Base-by-base conservation (phyloP, 2,329 filamentous ascomycete species). In the Xylariaceae sp. region DNA sequence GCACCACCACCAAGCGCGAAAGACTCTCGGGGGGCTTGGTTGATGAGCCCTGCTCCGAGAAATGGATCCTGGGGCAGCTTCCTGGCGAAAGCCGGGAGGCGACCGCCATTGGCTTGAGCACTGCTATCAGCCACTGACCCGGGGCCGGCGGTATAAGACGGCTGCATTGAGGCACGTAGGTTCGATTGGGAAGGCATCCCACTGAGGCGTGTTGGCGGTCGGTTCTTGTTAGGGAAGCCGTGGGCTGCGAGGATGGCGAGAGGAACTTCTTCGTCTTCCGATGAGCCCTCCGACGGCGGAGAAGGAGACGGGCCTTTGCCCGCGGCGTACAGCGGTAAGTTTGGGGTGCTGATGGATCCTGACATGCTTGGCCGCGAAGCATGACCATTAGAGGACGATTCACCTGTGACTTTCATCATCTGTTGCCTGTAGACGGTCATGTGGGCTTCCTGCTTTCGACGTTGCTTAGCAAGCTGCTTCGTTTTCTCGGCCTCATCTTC, bases 371-470 rank as follows among this genome's bases (percentile, higher is more conserved):
- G 73, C n/a, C 80, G 77, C 19, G 73, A 63, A 9, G 68, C 57
- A 12, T 73, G 62, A 11, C 64, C 52, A 32, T 68, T 65, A 9
- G 72, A 63, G 4, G 73, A 63, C 17, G 80, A 68, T 53, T 91
- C 87, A 36, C 89, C 89, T 1, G 89, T 94, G 22, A 93, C 85
- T 66, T 95, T 95, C 86, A 91, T 95, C 89, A 95, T 95, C 64
- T 93, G 87, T 62, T 95, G 89, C 43, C 89, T 80, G 63, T 95
- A 95, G 2, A 95, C 84, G 2, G 88, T 78, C 72, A 95, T 83
- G 61, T 93, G 88, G 11, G 89, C 89, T 64, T 95, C 88, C 61
- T 95, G 89, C 70, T 90, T 93, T 55, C 82, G 79, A 49, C 89
- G 76, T 61, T 93, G 87, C 60, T 83, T 86, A 15, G 84, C 80